Base-by-base conservation (phyloP, 139 green algal species). In the Closterium sp. region DNA sequence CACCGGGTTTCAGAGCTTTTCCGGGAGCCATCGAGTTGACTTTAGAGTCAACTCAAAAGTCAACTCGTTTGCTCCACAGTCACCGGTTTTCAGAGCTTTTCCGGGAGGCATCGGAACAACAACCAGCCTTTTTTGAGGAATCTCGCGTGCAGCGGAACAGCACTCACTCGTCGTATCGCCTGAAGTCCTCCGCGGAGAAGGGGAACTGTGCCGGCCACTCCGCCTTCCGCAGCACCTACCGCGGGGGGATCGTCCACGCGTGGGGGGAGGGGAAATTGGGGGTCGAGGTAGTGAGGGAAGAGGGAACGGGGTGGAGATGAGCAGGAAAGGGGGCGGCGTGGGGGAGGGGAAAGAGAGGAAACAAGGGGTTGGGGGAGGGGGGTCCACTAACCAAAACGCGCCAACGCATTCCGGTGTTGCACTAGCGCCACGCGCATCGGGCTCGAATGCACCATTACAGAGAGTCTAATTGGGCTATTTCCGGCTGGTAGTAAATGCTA, bases 91-190 rank as follows among this genome's bases (percentile, higher is more conserved):
- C 28, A 4, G 7, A 5, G 6, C 50, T 50, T 89, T 32, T 6
- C 31, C 90, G 6, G 24, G 1, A 89, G 1, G 2, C 73, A 32
- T 31, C 30, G 2, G 27, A 27, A 4, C 32, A 27, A 4, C 32
- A 87, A 31, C 11, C 86, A 38, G 24, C 2, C 4, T 38, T 32
- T 88, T 4, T 31, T 2, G 3, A 7, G 32, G 3, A 38, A 7
- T 3, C 32, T 38, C 32, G 32, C 3, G 32, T 38, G 32, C 32
- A 38, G n/a, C n/a, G n/a, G n/a, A n/a, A n/a, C n/a, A n/a, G 32
- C 32, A 89, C 91, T 86, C 70, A 93, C 91, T 93, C 91, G 87
- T 93, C 91, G 85, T 93, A 93, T 28, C 91, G 86, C 22, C 19
- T 85, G 79, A 93, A 93, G 91, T 93, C 88, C 34, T 93, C 87